These are phyloP conservation scores for Lunularia cruciata DNA, from an alignment of 225 moss, liverwort and hornwort species.

Conservation along the genomic window DNA sequence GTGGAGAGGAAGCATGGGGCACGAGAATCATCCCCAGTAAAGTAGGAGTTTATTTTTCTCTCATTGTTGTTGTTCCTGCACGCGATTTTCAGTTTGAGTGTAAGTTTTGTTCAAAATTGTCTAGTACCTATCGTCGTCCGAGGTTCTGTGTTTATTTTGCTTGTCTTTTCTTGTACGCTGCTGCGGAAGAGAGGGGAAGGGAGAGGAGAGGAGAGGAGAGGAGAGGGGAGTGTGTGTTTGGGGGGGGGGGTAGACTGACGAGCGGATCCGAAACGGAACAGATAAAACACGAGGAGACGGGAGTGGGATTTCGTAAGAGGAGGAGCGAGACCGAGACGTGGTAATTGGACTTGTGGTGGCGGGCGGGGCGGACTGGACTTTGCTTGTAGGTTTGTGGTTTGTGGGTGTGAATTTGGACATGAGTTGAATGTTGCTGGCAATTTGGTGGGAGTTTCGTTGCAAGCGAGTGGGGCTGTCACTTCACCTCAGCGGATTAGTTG, in stretches of 20 bases:
- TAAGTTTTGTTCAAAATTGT: not conserved
- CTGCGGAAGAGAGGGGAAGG: too few species aligned
- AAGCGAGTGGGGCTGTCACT: not conserved
- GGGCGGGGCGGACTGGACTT: not conserved
- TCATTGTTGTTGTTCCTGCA: not conserved
- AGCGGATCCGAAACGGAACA: conserved; percentile 4
- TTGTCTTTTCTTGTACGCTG: not conserved
- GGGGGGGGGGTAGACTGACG: conserved; percentile 3
- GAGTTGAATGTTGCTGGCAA: not conserved
- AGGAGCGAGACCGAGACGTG: not conserved
- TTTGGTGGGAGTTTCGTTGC: not conserved
- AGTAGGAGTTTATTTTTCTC: conserved; percentile 5
- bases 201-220: not conserved
- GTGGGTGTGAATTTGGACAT: conserved; percentile 5
- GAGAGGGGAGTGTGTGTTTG: not conserved
- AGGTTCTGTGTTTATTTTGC: not conserved
- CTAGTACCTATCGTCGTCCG: too few species aligned
- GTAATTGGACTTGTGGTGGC: not conserved
- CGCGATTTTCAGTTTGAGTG: not conserved
- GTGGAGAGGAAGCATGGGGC: conserved; percentile 8
- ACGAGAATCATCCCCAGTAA: not conserved
- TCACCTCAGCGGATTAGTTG: not conserved
- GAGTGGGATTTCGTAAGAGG: not conserved
- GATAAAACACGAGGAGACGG: not conserved
- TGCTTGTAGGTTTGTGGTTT: not conserved